phyloP scores from a whole-genome alignment of 1,284 basidiomycete species.

The Moniliella sp. region DNA sequence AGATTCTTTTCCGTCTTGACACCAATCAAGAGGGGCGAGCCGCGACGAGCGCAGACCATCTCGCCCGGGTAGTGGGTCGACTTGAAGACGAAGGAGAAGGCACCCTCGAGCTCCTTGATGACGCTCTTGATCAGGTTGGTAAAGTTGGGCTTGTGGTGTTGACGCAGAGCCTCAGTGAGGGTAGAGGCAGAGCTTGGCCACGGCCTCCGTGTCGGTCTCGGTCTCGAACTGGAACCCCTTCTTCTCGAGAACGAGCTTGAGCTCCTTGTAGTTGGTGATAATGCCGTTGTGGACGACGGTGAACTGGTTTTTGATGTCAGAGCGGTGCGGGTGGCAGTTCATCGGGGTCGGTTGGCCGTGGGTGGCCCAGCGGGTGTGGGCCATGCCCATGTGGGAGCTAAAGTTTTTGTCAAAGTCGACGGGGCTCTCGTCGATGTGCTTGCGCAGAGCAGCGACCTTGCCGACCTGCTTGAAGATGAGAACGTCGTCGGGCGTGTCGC shows the following conservation, averaged over 20 bases:
- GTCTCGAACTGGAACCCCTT: conserved; percentile 81
- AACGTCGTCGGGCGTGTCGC: conserved; percentile 55
- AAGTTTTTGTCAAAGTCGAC: conserved; percentile 63
- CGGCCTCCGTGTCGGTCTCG: conserved; percentile 94
- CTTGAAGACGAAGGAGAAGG: conserved; percentile 99
- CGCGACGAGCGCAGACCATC: conserved; percentile 80
- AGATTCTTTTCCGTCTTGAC: conserved; percentile 99
- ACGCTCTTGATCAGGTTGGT: conserved; percentile 82
- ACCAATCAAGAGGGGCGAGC: conserved; percentile 86
- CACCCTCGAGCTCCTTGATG: conserved; percentile 85
- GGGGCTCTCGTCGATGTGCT: conserved; percentile 58
- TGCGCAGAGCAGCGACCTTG: conserved; percentile 81
- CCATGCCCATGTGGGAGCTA: conserved; percentile 78
- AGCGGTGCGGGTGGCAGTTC: conserved; percentile 91
- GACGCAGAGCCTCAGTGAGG: conserved; percentile 83
- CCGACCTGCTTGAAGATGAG: conserved; percentile 94
- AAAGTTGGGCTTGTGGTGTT: conserved; percentile 68
- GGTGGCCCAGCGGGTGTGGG: conserved; percentile 99
- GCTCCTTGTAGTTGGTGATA: conserved; percentile 77
- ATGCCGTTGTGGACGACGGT: conserved; percentile 95
- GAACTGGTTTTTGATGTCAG: conserved; percentile 63
- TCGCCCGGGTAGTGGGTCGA: conserved; percentile 81
- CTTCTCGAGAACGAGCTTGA: conserved; percentile 81
- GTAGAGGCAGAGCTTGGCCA: conserved; percentile 87
- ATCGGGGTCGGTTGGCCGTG: conserved; percentile 59